Evolutionary conservation across 371 early-diverging fungal species (phyloP), one percentile per base, ranked within the genome.

Genomic region (Sporodiniella umbellata): DNA sequence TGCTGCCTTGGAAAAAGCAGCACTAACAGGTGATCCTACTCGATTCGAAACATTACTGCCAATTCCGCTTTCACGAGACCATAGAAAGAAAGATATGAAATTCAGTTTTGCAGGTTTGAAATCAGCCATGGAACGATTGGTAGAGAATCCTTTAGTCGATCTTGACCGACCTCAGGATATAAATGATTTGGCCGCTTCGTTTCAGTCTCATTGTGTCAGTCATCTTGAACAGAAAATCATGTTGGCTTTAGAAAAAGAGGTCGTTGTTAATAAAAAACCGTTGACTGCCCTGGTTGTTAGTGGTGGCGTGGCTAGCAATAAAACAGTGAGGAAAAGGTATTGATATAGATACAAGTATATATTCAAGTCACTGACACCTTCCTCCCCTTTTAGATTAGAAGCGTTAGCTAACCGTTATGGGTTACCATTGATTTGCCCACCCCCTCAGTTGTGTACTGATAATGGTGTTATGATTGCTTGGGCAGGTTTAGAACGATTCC

Each of bases 381-480:
- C 12, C 12, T 31, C 2, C 7, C 12, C 31, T 12, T 31, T 14
- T 45, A 70, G 72, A 38, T 54, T 84, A 24, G 66, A 66, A 46
- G 45, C 48, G 24, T 52, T 81, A 18, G 83, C 81, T 21, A 50
- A 55, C 12, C 25, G 51, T 18, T 68, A 79, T 42, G 54, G 66
- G 19, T 42, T 89, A 8, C 79, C 70, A 37, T 68, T 88, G 14
- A 75, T 84, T 30, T 87, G 85, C 37, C 93, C 93, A 24, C 88
- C 89, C 14, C 86, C 88, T 2, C 68, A 80, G 18, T 62, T 89
- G 31, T 92, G 93, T 62, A 86, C 93, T 0, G 93, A 92, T 65
- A 92, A 92, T 57, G 92, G 88, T n/a, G 90, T 86, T 19, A 92
- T 92, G 93, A 85, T 92, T 60, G 93, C 91, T 7, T 92, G 93